phyloP scores from a whole-genome alignment of 805 yeast species.

The Clavispora carvajalis region DNA sequence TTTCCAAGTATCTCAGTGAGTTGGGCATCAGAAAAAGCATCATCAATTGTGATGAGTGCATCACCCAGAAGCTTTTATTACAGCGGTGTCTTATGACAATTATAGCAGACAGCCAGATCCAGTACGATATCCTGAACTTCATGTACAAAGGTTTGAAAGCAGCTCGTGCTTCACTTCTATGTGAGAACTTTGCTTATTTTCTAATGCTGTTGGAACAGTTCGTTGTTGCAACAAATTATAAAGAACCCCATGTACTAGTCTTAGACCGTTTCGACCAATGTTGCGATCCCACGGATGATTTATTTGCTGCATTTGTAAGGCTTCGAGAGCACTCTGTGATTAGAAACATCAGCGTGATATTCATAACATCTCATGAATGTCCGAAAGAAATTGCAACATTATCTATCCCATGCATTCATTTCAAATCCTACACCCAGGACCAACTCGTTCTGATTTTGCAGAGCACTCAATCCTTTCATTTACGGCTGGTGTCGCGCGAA shows the following conservation, averaged over 20 bases:
- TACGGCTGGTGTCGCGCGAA: conserved; percentile 15
- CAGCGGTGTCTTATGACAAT: conserved; percentile 38
- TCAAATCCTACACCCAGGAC: conserved; percentile 31
- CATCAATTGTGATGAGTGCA: conserved; percentile 42
- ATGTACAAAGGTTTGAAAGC: conserved; percentile 23
- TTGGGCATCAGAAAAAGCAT: conserved; percentile 23
- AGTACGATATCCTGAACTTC: conserved; percentile 13
- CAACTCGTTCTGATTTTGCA: conserved; percentile 36
- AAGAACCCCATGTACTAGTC: conserved; percentile 38
- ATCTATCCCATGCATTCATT: conserved; percentile 37
- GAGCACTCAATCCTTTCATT: conserved; percentile 20
- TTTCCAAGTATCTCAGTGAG: conserved; percentile 25
- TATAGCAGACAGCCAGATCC: conserved; percentile 28
- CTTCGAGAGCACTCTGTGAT: conserved; percentile 38
- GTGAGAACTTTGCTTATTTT: conserved; percentile 40
- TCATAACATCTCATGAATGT: conserved; percentile 37
- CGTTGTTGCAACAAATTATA: conserved; percentile 23
- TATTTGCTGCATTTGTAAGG: conserved; percentile 35
- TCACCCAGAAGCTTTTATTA: conserved; percentile 36
- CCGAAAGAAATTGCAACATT: conserved; percentile 33
- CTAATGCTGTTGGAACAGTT: conserved; percentile 37
- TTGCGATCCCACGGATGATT: conserved; percentile 36
- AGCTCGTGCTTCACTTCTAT: conserved; percentile 22
- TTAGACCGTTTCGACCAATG: conserved; percentile 46
- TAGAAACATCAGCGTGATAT: conserved; percentile 31